Evolutionary conservation across 2,329 filamentous ascomycete species (phyloP), one percentile per base, ranked within the genome.

Genomic region (Alternaria atra): DNA sequence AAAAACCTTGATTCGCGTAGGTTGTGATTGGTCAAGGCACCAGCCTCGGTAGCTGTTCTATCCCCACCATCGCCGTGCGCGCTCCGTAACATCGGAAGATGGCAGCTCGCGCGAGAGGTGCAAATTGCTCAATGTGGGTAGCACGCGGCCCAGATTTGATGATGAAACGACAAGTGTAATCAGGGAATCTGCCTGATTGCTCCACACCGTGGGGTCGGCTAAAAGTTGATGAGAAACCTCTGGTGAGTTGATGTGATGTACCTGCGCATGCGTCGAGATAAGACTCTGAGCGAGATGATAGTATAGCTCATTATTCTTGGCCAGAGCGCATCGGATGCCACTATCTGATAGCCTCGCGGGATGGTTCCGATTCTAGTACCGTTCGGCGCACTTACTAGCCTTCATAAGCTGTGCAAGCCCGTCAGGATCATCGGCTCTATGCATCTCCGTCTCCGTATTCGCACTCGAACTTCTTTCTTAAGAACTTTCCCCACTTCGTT

Each of bases 21-120:
- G 2, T 6, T 43, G 12, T 43, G 5, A 60, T 64, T 64, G 37
- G 62, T 23, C 48, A 25, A 27, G 13, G 25, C 27, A 9, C 5
- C 40, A 37, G 53, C 47, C 52, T 51, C 52, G 57, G 52, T 29
- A 51, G 3, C 30, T 60, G 30, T 17, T n/a, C 37, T 46, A 43
- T 30, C 58, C 20, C 52, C 53, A 60, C 57, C 42, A 27, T 29
- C 30, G 30, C 44, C 44, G 52, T 55, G 57, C 44, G 52, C 29
- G 43, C 35, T 53, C 52, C 39, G 20, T 34, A 12, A 17, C 13
- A 4, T 50, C 44, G 57, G 52, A 50, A 55, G 29, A 56, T 34
- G 46, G 35, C 43, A 42, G 53, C 58, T 60, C 47, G 58, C 52
- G 58, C 58, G 52, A 52, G 46, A 37, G 32, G 27, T 32, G 29